Evolutionary conservation across 805 yeast genomes (phyloP), one percentile per base, ranked within the genome.

Genomic region (Tetrapisispora namnaoensis): DNA sequence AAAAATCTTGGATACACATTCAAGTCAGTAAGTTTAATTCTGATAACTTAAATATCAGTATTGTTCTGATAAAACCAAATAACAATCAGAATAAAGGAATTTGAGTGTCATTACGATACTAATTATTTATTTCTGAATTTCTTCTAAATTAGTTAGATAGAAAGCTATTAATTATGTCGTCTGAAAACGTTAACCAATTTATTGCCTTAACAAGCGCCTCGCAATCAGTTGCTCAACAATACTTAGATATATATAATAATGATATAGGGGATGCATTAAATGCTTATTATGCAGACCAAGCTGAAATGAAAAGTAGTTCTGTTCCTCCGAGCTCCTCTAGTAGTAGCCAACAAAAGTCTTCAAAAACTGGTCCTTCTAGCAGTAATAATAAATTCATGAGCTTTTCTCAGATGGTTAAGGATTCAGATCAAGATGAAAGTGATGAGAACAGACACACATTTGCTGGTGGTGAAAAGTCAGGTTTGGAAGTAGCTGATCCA

Each of bases 401-500:
- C 40, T 71, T 72, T 46, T 62, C 69, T 30, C 70, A 71, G 49
- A 55, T 72, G 58, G 56, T 66, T 9, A 62, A 63, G 45, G 66
- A 55, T 13, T 66, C 69, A 42, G 76, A 69, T 11, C 71, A 70
- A 17, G 77, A 70, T 40, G 76, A 71, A 8, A 78, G 71, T n/a
- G 80, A 76, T 52, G 82, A 78, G 50, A 75, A 74, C 37, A 76
- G 82, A 49, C 79, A 80, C 57, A 76, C 80, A 51, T 81, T 77
- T 66, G 82, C 86, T 1, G 77, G 77, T 45, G 87, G 72, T 42
- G 83, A 84, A 62, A 85, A 86, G 50, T 83, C 90, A 1, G 93
- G 81, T 4, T 70, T 86, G 53, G 85, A 83, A 62, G 90, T 86
- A 20, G 87, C 86, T 56, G 85, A 85, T 59, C 93, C 93, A 22